These are phyloP conservation scores for Alternaria sp. DNA, from an alignment of 2,329 filamentous ascomycete species.

Conservation along the genomic window DNA sequence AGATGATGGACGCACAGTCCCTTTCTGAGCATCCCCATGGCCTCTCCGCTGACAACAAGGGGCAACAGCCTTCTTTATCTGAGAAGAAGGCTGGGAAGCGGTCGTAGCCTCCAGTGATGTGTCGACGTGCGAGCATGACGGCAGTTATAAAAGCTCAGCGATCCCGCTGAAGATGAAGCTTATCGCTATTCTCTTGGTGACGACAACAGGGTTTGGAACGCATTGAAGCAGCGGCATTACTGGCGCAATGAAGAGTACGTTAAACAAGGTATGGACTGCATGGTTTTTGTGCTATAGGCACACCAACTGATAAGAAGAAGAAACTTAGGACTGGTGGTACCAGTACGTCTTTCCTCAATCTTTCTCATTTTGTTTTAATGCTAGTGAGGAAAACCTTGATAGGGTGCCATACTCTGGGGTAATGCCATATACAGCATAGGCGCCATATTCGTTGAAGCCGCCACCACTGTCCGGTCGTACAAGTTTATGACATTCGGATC, in stretches of 20 bases:
- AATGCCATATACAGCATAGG: constrained; percentile 67
- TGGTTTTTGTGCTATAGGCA: not conserved
- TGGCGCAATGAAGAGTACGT: constrained; percentile 67
- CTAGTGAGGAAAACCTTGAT: not conserved
- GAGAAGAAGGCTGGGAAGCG: constrained; percentile 10
- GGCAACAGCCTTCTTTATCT: not conserved
- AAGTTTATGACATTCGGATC: constrained; percentile 68
- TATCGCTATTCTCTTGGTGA: constrained; percentile 60
- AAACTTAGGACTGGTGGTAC: constrained; percentile 67
- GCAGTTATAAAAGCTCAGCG: constrained; percentile 9
- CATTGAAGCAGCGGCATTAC: constrained; percentile 69
- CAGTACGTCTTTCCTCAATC: constrained; percentile 20
- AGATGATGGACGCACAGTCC: not conserved
- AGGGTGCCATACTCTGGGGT: constrained; percentile 66
- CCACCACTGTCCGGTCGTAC: constrained; percentile 64
- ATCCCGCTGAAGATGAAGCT: constrained; percentile 44
- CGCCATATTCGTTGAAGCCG: constrained; percentile 66
- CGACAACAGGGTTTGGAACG: constrained; percentile 66
- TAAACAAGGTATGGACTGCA: constrained; percentile 60
- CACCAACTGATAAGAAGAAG: constrained; percentile 15
- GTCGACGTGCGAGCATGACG: constrained; percentile 3
- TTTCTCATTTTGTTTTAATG: not conserved
- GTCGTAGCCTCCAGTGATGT: constrained; percentile 19
- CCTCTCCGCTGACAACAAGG: not conserved
- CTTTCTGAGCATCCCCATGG: not conserved